Evolutionary conservation across 306 rosid species (phyloP), one percentile per base, ranked within the genome.

Genomic region (Dryas drummondii): DNA sequence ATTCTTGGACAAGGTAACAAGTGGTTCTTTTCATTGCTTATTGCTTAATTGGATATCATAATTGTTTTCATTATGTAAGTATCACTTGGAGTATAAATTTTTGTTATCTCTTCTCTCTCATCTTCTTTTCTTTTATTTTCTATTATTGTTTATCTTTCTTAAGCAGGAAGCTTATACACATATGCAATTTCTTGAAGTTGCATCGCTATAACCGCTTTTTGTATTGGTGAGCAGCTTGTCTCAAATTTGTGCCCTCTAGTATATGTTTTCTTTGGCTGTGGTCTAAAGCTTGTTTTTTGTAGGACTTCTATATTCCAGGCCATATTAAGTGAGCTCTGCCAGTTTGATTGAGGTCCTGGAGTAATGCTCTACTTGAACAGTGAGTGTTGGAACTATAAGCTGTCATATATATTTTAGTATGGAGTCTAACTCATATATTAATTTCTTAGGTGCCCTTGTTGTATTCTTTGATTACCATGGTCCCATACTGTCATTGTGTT

Each of bases 1-100:
- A 75, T 91, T 86, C 94, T 91, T 78, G 98, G 96, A 87, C 93
- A 94, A 90, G 98, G 98, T 94, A 88, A 70, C 70, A 56, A 61
- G 41, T 26, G 6, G 62, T 80, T 48, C 40, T 46, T 17, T 12
- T 5, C 37, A 32, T 22, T 68, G 16, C 41, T 22, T 47, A 14
- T 60, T 22, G 10, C 44, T 56, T 45, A 26, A 16, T 70, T 79
- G 63, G 51, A 57, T 70, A 48, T 47, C 60, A 49, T 72, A 49
- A n/a, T 8, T 65, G 59, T 74, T 32, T 64, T 66, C 16, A 65
- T 17, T 55, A 60, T 73, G 49, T 16, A 60, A 48, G 67, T 48
- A 65, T 86, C 62, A 76, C 32, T 6, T 42, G 16, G 5, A 19
- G 50, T 15, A n/a, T 68, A 26, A 56, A 68, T 50, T 75, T 78